phyloP scores from a whole-genome alignment of 345 rosid genomes.

The Carallia brachiata region DNA sequence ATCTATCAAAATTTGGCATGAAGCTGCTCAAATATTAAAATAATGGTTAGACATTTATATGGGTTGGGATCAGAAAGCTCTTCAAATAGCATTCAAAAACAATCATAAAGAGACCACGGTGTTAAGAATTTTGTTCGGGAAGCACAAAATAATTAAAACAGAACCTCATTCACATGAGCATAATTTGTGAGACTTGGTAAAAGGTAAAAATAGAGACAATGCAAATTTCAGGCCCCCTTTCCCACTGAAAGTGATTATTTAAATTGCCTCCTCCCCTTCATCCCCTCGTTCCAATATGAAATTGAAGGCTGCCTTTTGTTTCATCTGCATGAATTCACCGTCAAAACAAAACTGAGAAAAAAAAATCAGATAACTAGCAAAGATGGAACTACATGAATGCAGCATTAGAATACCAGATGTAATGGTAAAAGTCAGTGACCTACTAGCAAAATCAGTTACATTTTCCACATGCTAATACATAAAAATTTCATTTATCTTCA shows the following conservation, averaged over 20 bases:
- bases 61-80: neutral
- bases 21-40: neutral
- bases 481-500: too few species aligned
- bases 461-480: too few species aligned
- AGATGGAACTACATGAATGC: too few species aligned
- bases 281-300: conserved; percentile 72
- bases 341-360: conserved; percentile 15
- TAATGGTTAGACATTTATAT: too few species aligned
- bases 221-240: too few species aligned
- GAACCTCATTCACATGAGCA: conserved; percentile 92
- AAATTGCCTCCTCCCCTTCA: too few species aligned
- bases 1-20: conserved; percentile 71
- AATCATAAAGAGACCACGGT: neutral
- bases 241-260: too few species aligned
- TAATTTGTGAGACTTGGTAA: conserved; percentile 70
- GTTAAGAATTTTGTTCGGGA: neutral
- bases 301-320: conserved; percentile 93
- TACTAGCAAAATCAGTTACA: too few species aligned
- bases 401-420: neutral
- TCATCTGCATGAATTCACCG: conserved; percentile 86
- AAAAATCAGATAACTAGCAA: neutral
- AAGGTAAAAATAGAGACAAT: too few species aligned
- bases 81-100: neutral
- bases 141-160: conserved; percentile 6
- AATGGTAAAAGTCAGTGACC: too few species aligned